A percentile compares a stretch with the other conserved stretches of the same genome.
These are phyloP conservation scores for Lipomyces chichibuensis DNA, from an alignment of 805 yeast genomes.

Conservation along the genomic window DNA sequence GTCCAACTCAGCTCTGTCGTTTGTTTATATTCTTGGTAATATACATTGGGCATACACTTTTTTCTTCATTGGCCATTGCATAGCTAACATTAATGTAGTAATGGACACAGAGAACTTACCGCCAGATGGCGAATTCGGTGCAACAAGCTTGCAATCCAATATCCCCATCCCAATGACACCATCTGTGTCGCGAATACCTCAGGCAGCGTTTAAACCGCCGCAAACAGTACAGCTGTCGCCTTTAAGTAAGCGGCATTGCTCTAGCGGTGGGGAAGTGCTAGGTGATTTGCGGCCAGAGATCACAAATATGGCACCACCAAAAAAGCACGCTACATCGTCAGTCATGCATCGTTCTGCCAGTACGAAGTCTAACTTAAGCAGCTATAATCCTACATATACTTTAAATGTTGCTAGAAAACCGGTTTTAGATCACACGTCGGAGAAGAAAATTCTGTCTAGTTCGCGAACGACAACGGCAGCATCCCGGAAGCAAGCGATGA, in stretches of 20 bases:
- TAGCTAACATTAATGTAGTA: background rate
- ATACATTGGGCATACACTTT: background rate
- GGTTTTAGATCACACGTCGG: background rate
- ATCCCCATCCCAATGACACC: slow-evolving; percentile 11
- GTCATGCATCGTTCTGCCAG: slow-evolving; percentile 4
- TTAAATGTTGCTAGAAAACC: slow-evolving; percentile 10
- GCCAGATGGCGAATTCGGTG: background rate
- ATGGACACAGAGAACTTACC: slow-evolving; percentile 10
- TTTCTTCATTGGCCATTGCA: background rate
- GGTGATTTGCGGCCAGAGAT: slow-evolving; percentile 17
- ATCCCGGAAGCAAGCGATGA: background rate
- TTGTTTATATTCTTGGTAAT: background rate
- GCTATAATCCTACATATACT: slow-evolving; percentile 2
- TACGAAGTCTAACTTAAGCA: background rate
- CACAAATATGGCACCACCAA: slow-evolving; percentile 23
- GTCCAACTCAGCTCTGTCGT: background rate
- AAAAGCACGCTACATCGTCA: slow-evolving; percentile 11
- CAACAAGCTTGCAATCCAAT: background rate
- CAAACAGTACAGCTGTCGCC: slow-evolving; percentile 14
- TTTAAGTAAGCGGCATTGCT: slow-evolving; percentile 1
- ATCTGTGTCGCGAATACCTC: slow-evolving; percentile 28
- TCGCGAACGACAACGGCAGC: slow-evolving; percentile 10
- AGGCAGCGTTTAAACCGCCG: slow-evolving; percentile 11
- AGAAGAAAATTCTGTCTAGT: background rate
- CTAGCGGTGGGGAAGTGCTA: background rate